Evolutionary conservation across 1,284 basidiomycete genomes (phyloP), one percentile per base, ranked within the genome.

Genomic region (Ustilago tritici): DNA sequence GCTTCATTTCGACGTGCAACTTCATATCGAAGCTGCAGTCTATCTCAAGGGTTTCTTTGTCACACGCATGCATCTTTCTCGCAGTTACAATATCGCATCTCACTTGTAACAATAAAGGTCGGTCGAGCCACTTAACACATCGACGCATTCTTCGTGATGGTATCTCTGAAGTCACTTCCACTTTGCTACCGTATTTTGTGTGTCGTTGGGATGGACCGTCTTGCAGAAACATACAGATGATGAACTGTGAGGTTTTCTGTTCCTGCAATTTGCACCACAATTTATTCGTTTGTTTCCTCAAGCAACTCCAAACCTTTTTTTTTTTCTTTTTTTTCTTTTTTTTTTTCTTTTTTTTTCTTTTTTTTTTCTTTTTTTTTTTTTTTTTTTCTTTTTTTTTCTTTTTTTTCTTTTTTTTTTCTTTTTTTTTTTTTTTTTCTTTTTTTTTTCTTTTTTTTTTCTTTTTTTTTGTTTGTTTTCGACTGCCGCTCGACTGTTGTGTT

Each of bases 81-180:
- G 46, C 59, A 43, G 60, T n/a, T 54, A 35, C 52, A 54, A 8
- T 34, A 50, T 50, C 70, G 55, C 65, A 43, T 38, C 55, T 50
- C 49, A 38, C 54, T 54, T 65, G 65, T 72, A 71, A 60, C 56
- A 67, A 7, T 57, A 71, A 28, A 28, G 76, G 66, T 64, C 65
- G 69, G 70, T 79, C 77, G 70, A 76, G 77, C 74, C 77, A 69
- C 73, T 79, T 76, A 73, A 79, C 70, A 73, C 68, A 70, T 78
- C 60, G 76, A 74, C 72, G 63, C 47, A 35, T 60, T 28, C n/a
- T 41, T 47, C 50, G 57, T 56, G 65, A 76, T 71, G 61, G 73
- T 76, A 71, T 65, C 56, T 60, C 67, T 59, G 47, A 61, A 49
- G 31, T 43, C 23, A 28, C 23, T 28, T 3, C 23, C 23, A 28